Conservation (phyloP, 257 asterid genomes). For the Mentha longifolia region DNA sequence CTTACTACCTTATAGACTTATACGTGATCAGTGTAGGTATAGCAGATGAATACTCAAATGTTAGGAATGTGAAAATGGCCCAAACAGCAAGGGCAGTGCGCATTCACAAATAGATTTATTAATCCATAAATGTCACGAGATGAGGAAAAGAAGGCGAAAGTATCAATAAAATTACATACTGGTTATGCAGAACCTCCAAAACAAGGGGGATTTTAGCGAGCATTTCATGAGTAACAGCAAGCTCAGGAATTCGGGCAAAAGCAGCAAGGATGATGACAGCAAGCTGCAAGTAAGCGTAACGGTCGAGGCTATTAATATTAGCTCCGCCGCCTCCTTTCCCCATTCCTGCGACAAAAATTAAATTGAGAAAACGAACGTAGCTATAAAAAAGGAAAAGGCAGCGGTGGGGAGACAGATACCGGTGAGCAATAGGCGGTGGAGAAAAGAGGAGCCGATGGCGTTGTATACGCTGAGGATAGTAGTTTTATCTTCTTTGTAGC, state of each 20-base stretch:
- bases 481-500: conserved; percentile 65
- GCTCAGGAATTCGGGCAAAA: conserved; percentile 68
- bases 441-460: conserved; percentile 72
- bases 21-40: neutral
- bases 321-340: conserved; percentile 50
- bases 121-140: too few relatives aligned
- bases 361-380: neutral
- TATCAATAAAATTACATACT: conserved; percentile 44
- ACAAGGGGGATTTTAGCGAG: conserved; percentile 56
- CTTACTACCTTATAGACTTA: too few relatives aligned
- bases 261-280: conserved; percentile 73
- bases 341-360: conserved; percentile 45
- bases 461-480: conserved; percentile 62
- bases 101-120: too few relatives aligned
- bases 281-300: conserved; percentile 72
- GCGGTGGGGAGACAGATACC: conserved; percentile 36
- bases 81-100: neutral
- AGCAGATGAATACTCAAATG: neutral
- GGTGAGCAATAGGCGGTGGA: conserved; percentile 76
- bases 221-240: conserved; percentile 77
- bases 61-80: neutral
- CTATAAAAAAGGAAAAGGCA: neutral
- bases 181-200: conserved; percentile 52
- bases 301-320: conserved; percentile 34
- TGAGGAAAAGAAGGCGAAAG: neutral